A percentile compares a stretch with the other conserved stretches of the same genome.
phyloP scores from a whole-genome alignment of 2,329 filamentous ascomycete species.

The Monilinia laxa region DNA sequence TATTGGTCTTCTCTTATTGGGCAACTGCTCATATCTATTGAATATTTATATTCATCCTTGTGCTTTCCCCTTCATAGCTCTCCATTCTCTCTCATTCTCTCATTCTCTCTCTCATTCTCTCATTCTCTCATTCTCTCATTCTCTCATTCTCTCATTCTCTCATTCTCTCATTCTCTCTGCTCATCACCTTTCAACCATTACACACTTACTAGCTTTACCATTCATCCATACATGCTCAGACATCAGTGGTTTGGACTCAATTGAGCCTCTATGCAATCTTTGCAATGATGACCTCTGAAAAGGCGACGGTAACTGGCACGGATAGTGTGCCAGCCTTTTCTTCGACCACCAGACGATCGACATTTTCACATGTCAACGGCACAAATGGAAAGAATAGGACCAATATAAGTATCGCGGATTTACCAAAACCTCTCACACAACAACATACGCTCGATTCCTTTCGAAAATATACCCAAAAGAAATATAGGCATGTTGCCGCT shows the following conservation, averaged over 20 bases:
- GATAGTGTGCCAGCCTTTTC: constrained; percentile 25
- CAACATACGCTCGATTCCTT: constrained; percentile 23
- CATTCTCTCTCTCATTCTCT: too few relatives aligned
- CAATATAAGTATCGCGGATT: constrained; percentile 22
- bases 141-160: too few relatives aligned
- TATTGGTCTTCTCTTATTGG: neutral
- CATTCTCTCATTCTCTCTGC: neutral
- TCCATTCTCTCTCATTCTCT: neutral
- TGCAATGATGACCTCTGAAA: constrained; percentile 32
- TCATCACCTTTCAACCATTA: neutral
- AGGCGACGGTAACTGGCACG: constrained; percentile 33
- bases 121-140: too few relatives aligned
- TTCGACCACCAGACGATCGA: constrained; percentile 30
- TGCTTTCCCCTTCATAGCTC: neutral
- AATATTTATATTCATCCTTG: neutral
- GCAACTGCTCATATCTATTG: neutral
- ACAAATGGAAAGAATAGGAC: constrained; percentile 16
- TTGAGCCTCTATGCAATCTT: constrained; percentile 1
- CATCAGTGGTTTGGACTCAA: neutral
- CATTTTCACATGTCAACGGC: constrained; percentile 33
- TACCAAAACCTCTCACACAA: constrained; percentile 35
- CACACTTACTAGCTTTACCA: neutral
- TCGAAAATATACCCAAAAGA: constrained; percentile 48
- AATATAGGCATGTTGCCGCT: constrained; percentile 90
- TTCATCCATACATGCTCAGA: neutral